phyloP scores from a whole-genome alignment of 148 eudicot species.

The Arbutus unedo region DNA sequence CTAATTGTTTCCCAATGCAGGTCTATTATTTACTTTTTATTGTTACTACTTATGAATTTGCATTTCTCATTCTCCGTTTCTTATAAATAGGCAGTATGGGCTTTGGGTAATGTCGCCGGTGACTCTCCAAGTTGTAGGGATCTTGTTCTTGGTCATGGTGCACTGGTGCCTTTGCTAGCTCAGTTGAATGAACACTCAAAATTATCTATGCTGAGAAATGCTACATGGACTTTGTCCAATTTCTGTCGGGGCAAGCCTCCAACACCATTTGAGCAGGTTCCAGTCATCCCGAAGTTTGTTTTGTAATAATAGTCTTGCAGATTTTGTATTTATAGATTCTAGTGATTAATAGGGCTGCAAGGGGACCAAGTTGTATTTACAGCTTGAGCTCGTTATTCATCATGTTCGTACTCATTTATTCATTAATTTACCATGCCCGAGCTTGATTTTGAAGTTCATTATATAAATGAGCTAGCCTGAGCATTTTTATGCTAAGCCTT shows the following conservation, averaged over 20 bases:
- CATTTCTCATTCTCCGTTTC: not conserved
- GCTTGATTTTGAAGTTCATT: constrained; percentile 2
- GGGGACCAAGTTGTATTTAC: not conserved
- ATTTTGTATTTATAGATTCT: not conserved
- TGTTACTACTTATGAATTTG: constrained; percentile 1
- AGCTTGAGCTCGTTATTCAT: not conserved
- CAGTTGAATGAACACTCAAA: constrained; percentile 83
- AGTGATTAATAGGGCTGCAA: not conserved
- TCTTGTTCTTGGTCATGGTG: constrained; percentile 79
- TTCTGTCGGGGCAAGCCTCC: constrained; percentile 96
- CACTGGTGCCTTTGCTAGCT: constrained; percentile 78
- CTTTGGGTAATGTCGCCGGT: constrained; percentile 91
- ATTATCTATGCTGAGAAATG: constrained; percentile 90
- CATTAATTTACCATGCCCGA: not conserved
- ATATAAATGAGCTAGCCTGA: not conserved
- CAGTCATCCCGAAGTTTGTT: constrained; percentile 4
- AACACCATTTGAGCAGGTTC: constrained; percentile 81
- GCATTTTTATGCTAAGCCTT: not conserved
- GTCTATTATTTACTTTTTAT: not conserved
- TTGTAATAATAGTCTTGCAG: not conserved
- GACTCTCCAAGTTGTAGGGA: constrained; percentile 92
- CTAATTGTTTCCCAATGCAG: not conserved
- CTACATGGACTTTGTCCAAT: constrained; percentile 92
- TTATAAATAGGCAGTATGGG: constrained; percentile 84
- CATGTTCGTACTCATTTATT: not conserved